These are phyloP conservation scores for Colletotrichum chlorophyti DNA, from an alignment of 2,329 filamentous ascomycete genomes.

Conservation along the genomic window DNA sequence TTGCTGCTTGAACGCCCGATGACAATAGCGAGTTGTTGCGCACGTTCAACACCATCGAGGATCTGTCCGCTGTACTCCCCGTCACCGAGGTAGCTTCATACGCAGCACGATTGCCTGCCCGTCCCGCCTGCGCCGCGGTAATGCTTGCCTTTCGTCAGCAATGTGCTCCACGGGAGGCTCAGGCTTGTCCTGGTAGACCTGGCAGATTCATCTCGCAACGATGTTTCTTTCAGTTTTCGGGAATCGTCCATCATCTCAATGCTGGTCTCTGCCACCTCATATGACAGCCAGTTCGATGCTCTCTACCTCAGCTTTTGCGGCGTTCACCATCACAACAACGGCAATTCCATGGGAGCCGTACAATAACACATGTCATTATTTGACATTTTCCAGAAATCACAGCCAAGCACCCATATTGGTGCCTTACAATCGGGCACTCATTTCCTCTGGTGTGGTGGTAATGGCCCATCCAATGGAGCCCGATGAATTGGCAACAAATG, in stretches of 20 bases:
- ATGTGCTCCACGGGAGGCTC: constrained; percentile 11
- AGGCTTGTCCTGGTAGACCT: constrained; percentile 10
- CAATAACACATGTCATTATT: no score
- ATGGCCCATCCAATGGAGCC: constrained; percentile 10
- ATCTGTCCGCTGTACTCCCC: not conserved
- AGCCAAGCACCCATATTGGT: not conserved
- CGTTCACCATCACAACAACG: no score
- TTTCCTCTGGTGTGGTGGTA: constrained; percentile 12
- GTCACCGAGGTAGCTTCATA: constrained; percentile 11
- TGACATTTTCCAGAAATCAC: no score
- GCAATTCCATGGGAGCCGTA: no score
- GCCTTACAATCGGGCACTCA: not conserved
- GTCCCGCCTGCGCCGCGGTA: constrained; percentile 23
- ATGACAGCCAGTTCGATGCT: not conserved
- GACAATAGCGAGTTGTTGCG: not conserved
- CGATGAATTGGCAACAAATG: not conserved
- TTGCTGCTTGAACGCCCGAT: constrained; percentile 1
- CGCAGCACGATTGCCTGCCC: constrained; percentile 18
- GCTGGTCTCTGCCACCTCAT: not conserved
- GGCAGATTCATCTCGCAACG: no score
- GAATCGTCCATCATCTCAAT: not conserved
- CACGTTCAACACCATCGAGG: constrained; percentile 11
- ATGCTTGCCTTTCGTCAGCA: constrained; percentile 9
- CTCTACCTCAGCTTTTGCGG: constrained; percentile 4
- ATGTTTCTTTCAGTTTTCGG: no score